Conservation (phyloP, 2,329 filamentous ascomycete genomes). For the Aspergillus novofumigatus region DNA sequence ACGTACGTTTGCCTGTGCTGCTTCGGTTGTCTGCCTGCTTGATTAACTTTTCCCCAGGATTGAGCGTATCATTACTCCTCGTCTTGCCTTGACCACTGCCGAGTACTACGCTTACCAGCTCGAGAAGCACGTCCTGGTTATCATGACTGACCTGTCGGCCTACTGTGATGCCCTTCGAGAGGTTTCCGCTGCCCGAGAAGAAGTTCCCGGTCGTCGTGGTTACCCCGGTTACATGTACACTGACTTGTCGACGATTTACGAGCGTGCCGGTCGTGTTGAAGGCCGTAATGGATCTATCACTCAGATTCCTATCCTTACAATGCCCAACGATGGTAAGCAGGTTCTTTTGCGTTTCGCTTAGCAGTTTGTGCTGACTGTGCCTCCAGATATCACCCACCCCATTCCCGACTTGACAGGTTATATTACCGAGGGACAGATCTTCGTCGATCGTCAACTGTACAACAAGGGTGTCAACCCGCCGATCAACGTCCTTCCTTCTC, state of each 20-base stretch:
- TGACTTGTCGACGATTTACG: slow-evolving; percentile 99
- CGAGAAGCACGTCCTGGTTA: slow-evolving; percentile 98
- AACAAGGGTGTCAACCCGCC: slow-evolving; percentile 98
- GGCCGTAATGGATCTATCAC: slow-evolving; percentile 98
- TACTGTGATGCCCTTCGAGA: slow-evolving; percentile 99
- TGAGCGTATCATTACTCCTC: slow-evolving; percentile 98
- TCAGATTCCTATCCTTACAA: slow-evolving; percentile 97
- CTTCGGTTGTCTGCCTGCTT: not conserved
- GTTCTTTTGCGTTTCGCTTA: not conserved
- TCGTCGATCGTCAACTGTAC: slow-evolving; percentile 85
- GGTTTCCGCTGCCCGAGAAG: slow-evolving; percentile 94
- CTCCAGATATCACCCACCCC: slow-evolving; percentile 85
- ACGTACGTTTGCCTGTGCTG: slow-evolving; percentile 59
- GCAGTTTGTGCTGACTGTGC: slow-evolving; percentile 1
- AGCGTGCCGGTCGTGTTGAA: slow-evolving; percentile 94
- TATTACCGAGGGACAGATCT: slow-evolving; percentile 98
- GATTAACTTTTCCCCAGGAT: slow-evolving; percentile 57
- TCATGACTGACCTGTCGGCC: slow-evolving; percentile 93
- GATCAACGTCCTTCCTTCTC: slow-evolving; percentile 95
- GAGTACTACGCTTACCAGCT: slow-evolving; percentile 99
- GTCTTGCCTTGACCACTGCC: slow-evolving; percentile 94
- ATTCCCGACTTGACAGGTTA: slow-evolving; percentile 98
- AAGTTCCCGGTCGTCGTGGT: slow-evolving; percentile 98
- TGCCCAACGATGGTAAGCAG: slow-evolving; percentile 84
- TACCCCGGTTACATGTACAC: slow-evolving; percentile 99